These are phyloP conservation scores for Aspergillus ibericus DNA, from an alignment of 2,329 filamentous ascomycete species.

Conservation along the genomic window DNA sequence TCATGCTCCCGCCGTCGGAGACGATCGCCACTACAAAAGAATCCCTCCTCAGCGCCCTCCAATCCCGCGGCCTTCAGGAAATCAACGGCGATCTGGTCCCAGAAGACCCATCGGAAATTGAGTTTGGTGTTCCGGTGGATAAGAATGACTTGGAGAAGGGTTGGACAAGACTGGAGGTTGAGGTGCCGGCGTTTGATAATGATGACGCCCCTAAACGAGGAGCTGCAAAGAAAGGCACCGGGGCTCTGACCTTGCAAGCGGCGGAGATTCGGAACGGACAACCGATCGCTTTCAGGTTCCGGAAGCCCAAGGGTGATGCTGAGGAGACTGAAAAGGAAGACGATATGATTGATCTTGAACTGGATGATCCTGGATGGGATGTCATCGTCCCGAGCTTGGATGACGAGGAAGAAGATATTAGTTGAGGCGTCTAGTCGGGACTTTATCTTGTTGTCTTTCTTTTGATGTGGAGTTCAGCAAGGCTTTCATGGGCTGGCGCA, in stretches of 20 bases:
- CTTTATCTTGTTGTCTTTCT: neutral
- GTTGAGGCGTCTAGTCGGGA: neutral
- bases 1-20: conserved; percentile 62
- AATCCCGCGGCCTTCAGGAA: conserved; percentile 42
- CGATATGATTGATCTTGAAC: conserved; percentile 27
- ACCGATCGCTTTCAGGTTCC: conserved; percentile 38
- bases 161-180: conserved; percentile 47
- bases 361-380: conserved; percentile 39
- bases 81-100: conserved; percentile 43
- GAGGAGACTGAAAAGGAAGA: conserved; percentile 13
- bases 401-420: conserved; percentile 31
- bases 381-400: conserved; percentile 37
- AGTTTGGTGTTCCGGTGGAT: conserved; percentile 51
- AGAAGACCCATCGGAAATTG: conserved; percentile 42
- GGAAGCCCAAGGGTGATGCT: conserved; percentile 16
- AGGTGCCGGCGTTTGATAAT: conserved; percentile 27
- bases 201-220: conserved; percentile 27
- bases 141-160: conserved; percentile 51
- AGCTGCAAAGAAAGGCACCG: conserved; percentile 28
- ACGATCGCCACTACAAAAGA: conserved; percentile 59
- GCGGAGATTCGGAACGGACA: conserved; percentile 33
- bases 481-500: neutral
- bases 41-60: conserved; percentile 59
- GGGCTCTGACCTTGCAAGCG: conserved; percentile 26
- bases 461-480: neutral